phyloP scores from a whole-genome alignment of 75 land plant genomes.

The Selaginella tamariscina region DNA sequence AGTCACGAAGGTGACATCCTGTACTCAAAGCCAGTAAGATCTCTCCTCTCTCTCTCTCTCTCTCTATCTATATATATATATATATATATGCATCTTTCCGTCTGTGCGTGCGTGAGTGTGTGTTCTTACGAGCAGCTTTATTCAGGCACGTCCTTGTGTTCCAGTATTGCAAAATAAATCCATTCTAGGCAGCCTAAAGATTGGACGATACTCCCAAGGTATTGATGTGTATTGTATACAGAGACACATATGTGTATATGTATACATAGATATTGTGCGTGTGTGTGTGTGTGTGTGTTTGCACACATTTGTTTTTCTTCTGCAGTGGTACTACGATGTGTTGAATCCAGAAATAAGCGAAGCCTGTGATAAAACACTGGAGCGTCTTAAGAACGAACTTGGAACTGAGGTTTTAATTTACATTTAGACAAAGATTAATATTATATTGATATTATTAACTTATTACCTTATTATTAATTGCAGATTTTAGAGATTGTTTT shows the following conservation, averaged over 20 bases:
- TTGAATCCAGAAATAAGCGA: conserved; percentile 46
- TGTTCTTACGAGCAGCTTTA: neutral
- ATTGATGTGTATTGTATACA: too few species aligned
- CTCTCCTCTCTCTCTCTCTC: neutral
- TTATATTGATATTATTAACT: too few species aligned
- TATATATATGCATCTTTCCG: too few species aligned
- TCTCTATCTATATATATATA: neutral
- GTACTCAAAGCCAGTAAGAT: conserved; percentile 52
- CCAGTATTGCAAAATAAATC: conserved; percentile 36
- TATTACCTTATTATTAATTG: too few species aligned
- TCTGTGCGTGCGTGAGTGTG: too few species aligned
- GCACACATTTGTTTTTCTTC: too few species aligned
- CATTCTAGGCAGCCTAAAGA: conserved; percentile 40
- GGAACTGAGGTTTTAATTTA: neutral
- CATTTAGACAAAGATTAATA: too few species aligned
- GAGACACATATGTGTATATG: too few species aligned
- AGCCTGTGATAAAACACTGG: conserved; percentile 54
- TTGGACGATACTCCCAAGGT: conserved; percentile 88
- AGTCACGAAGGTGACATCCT: conserved; percentile 42
- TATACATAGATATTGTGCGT: too few species aligned
- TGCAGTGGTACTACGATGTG: conserved; percentile 90
- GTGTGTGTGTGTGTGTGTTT: too few species aligned
- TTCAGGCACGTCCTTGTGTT: conserved; percentile 60
- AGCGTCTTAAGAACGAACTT: conserved; percentile 32
- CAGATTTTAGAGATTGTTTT: conserved; percentile 61